Base-by-base conservation (phyloP, 2,329 filamentous ascomycete species). In the Ilyonectria robusta region DNA sequence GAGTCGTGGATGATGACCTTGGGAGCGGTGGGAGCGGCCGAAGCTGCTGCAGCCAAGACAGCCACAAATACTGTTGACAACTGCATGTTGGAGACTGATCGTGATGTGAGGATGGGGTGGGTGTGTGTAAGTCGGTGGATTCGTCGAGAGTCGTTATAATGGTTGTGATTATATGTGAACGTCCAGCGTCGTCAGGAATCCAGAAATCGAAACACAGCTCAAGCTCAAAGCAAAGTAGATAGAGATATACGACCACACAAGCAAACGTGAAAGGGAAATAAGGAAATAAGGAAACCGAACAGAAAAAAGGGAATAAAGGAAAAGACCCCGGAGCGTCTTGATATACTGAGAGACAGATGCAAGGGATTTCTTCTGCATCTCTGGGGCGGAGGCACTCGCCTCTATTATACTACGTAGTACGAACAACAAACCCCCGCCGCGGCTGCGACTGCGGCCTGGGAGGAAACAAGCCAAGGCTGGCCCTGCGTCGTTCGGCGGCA, bases 51-150 rank as follows among this genome's bases (percentile, higher is more conserved):
- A 72, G 81, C 81, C 59, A 84, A 79, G 67, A 84, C 81, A 57
- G 86, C 83, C 40, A 83, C 72, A 55, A 88, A 69, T 71, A 87
- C 72, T 70, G 83, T 79, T 69, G 85, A 85, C 72, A 81, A 79
- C 74, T 83, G 84, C 88, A 91, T 91, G 56, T 77, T 82, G 76
- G 65, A 59, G 50, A 57, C 13, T 60, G 50, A 21, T 44, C 26
- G 70, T 55, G 21, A n/a, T 71, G 50, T 69, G 21, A 63, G 37
- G 51, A 40, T 44, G 35, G 26, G 11, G 23, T 56, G 42, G 35
- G 54, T 53, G 35, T 62, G 46, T 21, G 29, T 57, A 17, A 37
- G 40, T 66, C 33, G 44, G 53, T 26, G 31, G 8, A 23, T 19
- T 21, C 21, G 21, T 54, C 11, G 59, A 47, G 37, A 64, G 51